phyloP scores from a whole-genome alignment of 2,329 filamentous ascomycete species.

The Leptographium galeiforme region DNA sequence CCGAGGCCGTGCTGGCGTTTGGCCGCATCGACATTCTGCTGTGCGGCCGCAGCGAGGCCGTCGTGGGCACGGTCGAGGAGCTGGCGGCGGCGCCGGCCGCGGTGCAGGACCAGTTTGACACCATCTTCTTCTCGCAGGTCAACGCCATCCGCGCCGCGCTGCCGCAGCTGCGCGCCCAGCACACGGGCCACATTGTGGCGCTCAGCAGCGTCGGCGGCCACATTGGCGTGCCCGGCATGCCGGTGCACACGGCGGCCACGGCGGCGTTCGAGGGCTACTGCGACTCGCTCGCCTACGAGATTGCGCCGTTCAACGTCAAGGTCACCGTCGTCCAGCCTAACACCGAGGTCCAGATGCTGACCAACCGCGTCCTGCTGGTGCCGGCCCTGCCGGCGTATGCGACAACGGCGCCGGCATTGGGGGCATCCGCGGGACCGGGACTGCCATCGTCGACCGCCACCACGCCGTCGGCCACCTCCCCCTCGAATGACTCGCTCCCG shows the following conservation, averaged over 20 bases:
- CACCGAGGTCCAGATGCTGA: constrained; percentile 79
- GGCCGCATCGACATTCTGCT: constrained; percentile 80
- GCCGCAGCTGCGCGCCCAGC: constrained; percentile 64
- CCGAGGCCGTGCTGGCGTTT: constrained; percentile 74
- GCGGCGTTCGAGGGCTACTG: constrained; percentile 96
- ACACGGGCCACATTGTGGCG: constrained; percentile 79
- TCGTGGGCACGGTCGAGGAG: constrained; percentile 87
- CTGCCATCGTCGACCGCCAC: too few relatives aligned
- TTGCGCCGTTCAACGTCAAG: constrained; percentile 93
- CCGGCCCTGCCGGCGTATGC: constrained; percentile 53
- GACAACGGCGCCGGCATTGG: too few relatives aligned
- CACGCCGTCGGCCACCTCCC: constrained; percentile 35
- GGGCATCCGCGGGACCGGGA: too few relatives aligned
- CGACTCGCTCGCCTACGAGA: constrained; percentile 88
- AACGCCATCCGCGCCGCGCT: constrained; percentile 88
- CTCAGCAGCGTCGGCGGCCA: constrained; percentile 85
- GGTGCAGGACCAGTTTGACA: constrained; percentile 83
- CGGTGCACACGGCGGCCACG: constrained; percentile 81
- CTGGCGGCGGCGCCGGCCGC: constrained; percentile 59
- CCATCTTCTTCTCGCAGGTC: constrained; percentile 87
- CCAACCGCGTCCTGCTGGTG: constrained; percentile 74
- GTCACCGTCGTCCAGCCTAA: constrained; percentile 92
- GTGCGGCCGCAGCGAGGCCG: constrained; percentile 78
- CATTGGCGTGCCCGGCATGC: constrained; percentile 80
- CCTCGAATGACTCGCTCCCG: constrained; percentile 21